Conservation (phyloP, 371 early-diverging fungal species). For the Syncephalastrum monosporum region DNA sequence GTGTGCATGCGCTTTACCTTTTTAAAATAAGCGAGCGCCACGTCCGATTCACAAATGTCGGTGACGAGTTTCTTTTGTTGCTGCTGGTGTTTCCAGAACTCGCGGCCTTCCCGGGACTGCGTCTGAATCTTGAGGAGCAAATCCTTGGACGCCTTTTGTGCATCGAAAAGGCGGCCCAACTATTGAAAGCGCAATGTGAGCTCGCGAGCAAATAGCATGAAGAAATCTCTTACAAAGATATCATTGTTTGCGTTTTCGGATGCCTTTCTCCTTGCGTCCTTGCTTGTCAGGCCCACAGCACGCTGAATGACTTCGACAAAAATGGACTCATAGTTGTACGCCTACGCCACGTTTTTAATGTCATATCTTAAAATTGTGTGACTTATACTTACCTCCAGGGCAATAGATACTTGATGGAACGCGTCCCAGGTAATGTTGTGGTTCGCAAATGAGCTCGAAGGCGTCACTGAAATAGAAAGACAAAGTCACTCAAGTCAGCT, state of each 20-base stretch:
- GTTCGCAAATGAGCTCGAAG: constrained; percentile 12
- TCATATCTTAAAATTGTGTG: neutral
- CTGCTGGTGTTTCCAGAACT: constrained; percentile 31
- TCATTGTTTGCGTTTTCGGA: constrained; percentile 25
- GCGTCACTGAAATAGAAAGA: constrained; percentile 2
- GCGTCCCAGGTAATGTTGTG: constrained; percentile 24
- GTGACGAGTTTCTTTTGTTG: constrained; percentile 33
- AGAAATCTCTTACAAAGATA: constrained; percentile 24
- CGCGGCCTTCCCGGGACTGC: constrained; percentile 22
- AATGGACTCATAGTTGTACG: constrained; percentile 38
- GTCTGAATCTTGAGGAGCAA: constrained; percentile 27
- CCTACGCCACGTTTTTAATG: constrained; percentile 10
- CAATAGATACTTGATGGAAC: constrained; percentile 31
- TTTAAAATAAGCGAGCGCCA: constrained; percentile 16
- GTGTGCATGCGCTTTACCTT: constrained; percentile 13
- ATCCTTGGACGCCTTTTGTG: constrained; percentile 23
- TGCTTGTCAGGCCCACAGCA: constrained; percentile 34
- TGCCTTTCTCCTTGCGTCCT: constrained; percentile 42
- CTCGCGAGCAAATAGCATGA: neutral
- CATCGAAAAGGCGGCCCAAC: constrained; percentile 9
- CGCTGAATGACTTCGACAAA: constrained; percentile 38
- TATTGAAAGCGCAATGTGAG: constrained; percentile 1
- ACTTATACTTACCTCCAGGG: constrained; percentile 27
- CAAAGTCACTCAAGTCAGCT: too few relatives aligned
- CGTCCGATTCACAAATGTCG: constrained; percentile 19